Percentiles rank a stretch among this genome's conserved stretches.
Conservation (phyloP, 2,329 filamentous ascomycete genomes). For the Ophiostoma pallidulum region DNA sequence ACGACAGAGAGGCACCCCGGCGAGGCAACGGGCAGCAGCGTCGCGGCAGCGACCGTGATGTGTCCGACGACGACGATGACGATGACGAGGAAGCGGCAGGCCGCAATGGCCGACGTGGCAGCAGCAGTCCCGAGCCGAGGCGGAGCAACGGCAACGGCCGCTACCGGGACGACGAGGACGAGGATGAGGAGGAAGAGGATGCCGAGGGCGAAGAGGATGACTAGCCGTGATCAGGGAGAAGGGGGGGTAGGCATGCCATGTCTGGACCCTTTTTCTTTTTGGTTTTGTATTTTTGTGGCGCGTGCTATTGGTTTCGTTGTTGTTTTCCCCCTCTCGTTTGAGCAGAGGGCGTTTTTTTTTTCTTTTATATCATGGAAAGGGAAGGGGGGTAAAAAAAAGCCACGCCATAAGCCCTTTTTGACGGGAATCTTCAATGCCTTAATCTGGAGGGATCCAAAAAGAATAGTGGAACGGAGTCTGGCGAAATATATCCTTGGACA, state of each 20-base stretch:
- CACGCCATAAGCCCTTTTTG: no score
- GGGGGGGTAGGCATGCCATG: neutral
- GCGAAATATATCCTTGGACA: neutral
- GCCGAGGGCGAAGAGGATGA: slow-evolving; percentile 40
- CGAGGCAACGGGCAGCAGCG: slow-evolving; percentile 1
- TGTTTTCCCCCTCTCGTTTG: neutral
- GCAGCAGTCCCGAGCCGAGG: slow-evolving; percentile 11
- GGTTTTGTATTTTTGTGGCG: neutral
- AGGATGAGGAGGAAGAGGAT: slow-evolving; percentile 31
- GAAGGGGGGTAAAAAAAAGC: no score
- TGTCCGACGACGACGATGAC: neutral
- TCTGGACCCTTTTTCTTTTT: neutral
- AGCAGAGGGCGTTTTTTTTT: neutral
- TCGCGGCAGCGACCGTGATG: neutral
- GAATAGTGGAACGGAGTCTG: neutral
- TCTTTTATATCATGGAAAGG: no score
- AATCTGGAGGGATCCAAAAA: no score
- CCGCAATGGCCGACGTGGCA: slow-evolving; percentile 14
- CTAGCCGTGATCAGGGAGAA: slow-evolving; percentile 4
- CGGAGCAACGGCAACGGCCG: slow-evolving; percentile 13
- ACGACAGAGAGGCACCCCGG: no score
- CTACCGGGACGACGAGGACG: slow-evolving; percentile 9
- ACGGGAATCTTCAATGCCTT: no score
- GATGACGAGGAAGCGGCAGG: slow-evolving; percentile 9
- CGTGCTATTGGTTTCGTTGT: neutral